Evolutionary conservation across 352 stramenopile species (phyloP).

Genomic region (Bremia lactucae): DNA sequence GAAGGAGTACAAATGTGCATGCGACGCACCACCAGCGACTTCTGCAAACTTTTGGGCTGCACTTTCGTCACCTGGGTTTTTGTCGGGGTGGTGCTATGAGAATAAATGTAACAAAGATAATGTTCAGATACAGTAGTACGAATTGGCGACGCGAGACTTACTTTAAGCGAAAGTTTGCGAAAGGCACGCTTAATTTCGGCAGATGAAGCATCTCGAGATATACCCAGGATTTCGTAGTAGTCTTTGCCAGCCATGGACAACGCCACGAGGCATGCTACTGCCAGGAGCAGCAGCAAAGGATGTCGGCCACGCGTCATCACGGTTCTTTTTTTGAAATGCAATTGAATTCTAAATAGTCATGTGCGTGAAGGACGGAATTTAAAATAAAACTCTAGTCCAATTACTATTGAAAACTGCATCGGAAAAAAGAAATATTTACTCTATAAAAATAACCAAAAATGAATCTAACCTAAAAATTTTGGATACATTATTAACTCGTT

Average conservation of each 20-base stretch:
- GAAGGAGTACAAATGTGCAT: neutral
- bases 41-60: conserved; percentile 84
- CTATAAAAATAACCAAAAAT: no score
- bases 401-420: no score
- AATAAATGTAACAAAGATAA: no score
- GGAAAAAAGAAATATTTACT: no score
- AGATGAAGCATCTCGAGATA: conserved; percentile 46
- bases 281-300: conserved; percentile 22
- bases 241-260: conserved; percentile 29
- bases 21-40: conserved; percentile 45
- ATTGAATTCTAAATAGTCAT: no score
- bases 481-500: no score
- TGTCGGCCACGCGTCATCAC: conserved; percentile 17
- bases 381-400: no score
- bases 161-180: conserved; percentile 84
- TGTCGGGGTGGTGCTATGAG: conserved; percentile 82
- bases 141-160: conserved; percentile 10
- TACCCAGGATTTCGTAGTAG: conserved; percentile 68
- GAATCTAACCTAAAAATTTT: no score
- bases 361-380: no score
- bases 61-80: conserved; percentile 80
- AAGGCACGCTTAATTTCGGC: conserved; percentile 80
- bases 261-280: conserved; percentile 11
- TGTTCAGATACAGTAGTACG: neutral
- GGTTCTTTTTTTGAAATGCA: no score